A percentile compares a stretch with the other conserved stretches of the same genome.
Evolutionary conservation across 805 yeast species (phyloP).

Genomic region (Metschnikowia koreensis): DNA sequence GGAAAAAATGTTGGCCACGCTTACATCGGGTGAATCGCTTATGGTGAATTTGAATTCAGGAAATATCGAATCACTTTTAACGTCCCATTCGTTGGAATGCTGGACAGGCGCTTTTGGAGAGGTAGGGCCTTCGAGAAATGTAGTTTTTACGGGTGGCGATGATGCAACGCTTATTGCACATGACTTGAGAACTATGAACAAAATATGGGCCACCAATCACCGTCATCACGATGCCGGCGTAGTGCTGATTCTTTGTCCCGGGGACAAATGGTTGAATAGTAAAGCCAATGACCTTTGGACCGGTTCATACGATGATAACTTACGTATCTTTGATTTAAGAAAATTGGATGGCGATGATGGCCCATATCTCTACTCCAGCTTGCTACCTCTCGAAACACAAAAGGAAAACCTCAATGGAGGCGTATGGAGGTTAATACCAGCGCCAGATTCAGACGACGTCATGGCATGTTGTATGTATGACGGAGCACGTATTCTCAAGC

Average conservation of each 20-base stretch:
- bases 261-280: slow-evolving; percentile 39
- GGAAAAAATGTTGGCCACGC: slow-evolving; percentile 49
- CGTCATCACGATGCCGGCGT: slow-evolving; percentile 89
- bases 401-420: slow-evolving; percentile 78
- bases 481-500: slow-evolving; percentile 72
- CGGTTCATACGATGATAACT: slow-evolving; percentile 86
- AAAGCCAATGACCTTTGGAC: slow-evolving; percentile 64
- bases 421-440: slow-evolving; percentile 86
- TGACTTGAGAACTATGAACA: slow-evolving; percentile 50
- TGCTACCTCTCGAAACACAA: slow-evolving; percentile 48
- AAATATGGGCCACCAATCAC: slow-evolving; percentile 37
- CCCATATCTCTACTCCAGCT: slow-evolving; percentile 41
- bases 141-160: slow-evolving; percentile 88
- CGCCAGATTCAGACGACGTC: slow-evolving; percentile 47
- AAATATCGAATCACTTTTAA: slow-evolving; percentile 24
- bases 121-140: slow-evolving; percentile 47
- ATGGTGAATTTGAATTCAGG: slow-evolving; percentile 31
- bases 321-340: slow-evolving; percentile 69
- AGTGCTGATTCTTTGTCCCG: slow-evolving; percentile 64
- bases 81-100: slow-evolving; percentile 71
- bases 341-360: slow-evolving; percentile 38
- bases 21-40: slow-evolving; percentile 65
- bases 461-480: slow-evolving; percentile 93
- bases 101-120: slow-evolving; percentile 83
- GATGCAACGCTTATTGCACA: slow-evolving; percentile 75